These are phyloP conservation scores for Saccharomyces kudriavzevii DNA, from an alignment of 805 yeast genomes.

Conservation along the genomic window DNA sequence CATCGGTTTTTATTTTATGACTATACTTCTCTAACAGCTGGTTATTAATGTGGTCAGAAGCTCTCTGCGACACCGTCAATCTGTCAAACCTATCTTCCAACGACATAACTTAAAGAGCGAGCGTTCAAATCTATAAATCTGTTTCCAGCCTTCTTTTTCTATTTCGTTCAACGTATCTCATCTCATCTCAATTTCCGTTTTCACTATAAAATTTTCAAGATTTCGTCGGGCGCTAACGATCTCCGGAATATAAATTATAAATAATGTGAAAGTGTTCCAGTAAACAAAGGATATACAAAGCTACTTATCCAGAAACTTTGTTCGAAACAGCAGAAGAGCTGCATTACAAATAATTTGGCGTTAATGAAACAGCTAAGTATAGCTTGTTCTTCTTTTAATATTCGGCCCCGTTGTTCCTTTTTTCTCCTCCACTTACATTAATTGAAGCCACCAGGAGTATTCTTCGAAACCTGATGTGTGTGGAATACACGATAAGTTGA, in stretches of 20 bases:
- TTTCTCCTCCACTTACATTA: too few species aligned
- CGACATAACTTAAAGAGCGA: slow-evolving; percentile 9
- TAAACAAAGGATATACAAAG: not conserved
- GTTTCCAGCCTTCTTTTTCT: not conserved
- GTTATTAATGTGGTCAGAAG: slow-evolving; percentile 33
- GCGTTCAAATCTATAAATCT: not conserved
- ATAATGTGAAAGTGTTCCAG: not conserved
- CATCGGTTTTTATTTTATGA: slow-evolving; percentile 57
- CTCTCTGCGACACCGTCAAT: slow-evolving; percentile 8
- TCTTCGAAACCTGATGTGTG: not conserved
- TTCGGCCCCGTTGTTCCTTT: too few species aligned
- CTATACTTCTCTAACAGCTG: slow-evolving; percentile 55
- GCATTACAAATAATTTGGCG: not conserved
- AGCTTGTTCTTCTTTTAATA: too few species aligned
- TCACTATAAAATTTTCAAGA: not conserved
- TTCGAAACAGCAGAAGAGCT: not conserved
- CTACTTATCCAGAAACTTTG: not conserved
- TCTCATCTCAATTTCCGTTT: not conserved
- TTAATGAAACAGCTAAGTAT: too few species aligned
- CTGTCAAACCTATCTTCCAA: slow-evolving; percentile 18
- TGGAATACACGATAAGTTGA: not conserved
- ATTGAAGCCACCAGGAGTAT: not conserved
- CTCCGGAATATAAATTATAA: not conserved
- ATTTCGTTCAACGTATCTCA: not conserved
- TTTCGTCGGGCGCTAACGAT: not conserved